phyloP scores from a whole-genome alignment of 306 rosid genomes.

The Inga oerstediana region DNA sequence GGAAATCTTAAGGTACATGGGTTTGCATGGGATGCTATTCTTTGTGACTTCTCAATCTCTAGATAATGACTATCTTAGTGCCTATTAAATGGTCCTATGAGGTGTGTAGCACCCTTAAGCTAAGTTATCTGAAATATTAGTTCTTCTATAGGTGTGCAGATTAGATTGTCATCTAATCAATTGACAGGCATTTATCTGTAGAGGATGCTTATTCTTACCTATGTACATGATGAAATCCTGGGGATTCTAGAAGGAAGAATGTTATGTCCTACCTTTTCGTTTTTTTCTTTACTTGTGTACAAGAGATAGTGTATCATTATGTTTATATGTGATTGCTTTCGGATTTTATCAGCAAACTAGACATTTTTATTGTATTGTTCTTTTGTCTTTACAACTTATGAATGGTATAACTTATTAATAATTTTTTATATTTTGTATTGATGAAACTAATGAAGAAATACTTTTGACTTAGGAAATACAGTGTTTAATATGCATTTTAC shows the following conservation, averaged over 20 bases:
- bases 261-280: neutral
- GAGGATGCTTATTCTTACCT: neutral
- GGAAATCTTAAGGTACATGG: conserved; percentile 24
- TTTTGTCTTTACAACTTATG: neutral
- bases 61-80: neutral
- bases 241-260: neutral
- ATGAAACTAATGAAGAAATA: neutral
- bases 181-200: neutral
- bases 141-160: neutral
- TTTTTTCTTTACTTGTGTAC: no score
- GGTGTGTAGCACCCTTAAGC: neutral
- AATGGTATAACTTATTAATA: neutral
- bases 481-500: neutral
- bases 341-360: neutral
- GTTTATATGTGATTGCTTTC: neutral
- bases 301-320: neutral
- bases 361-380: neutral
- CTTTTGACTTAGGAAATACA: neutral
- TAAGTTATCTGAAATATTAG: neutral
- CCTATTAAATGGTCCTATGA: neutral
- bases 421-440: neutral
- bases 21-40: conserved; percentile 19
- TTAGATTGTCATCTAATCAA: neutral
- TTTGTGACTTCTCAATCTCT: conserved; percentile 8
- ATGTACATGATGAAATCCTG: neutral